These are phyloP conservation scores for Penicillium palitans DNA, from an alignment of 2,329 filamentous ascomycete genomes.

Conservation along the genomic window DNA sequence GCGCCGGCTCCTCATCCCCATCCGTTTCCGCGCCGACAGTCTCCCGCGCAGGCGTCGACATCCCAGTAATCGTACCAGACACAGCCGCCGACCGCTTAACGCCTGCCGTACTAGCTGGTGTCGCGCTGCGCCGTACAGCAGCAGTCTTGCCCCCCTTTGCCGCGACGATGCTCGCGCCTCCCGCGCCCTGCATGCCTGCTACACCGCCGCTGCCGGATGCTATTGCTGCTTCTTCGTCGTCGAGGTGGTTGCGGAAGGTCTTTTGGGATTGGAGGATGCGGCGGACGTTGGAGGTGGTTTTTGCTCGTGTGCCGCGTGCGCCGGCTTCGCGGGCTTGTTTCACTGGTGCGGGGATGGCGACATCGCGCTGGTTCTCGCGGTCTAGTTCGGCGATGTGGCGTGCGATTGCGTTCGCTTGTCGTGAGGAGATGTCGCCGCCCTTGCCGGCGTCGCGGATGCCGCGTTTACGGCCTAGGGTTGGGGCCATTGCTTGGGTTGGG, in stretches of 20 bases:
- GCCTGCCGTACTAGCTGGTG: constrained; percentile 24
- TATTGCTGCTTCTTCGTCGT: constrained; percentile 51
- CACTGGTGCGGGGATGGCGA: constrained; percentile 66
- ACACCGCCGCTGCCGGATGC: constrained; percentile 12
- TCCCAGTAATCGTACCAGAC: constrained; percentile 3
- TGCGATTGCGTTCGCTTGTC: constrained; percentile 77
- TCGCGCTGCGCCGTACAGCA: constrained; percentile 29
- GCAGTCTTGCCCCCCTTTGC: constrained; percentile 13
- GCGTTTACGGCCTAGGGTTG: constrained; percentile 64
- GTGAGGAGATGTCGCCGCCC: constrained; percentile 69
- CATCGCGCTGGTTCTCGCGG: constrained; percentile 73
- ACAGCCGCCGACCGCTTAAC: constrained; percentile 23
- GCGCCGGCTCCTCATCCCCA: constrained; percentile 12
- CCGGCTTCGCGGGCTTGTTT: constrained; percentile 50
- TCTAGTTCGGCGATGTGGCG: constrained; percentile 82
- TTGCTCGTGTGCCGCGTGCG: constrained; percentile 37
- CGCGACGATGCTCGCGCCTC: constrained; percentile 6
- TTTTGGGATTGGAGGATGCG: constrained; percentile 52
- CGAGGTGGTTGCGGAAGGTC: constrained; percentile 53
- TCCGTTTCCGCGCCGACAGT: constrained; percentile 17
- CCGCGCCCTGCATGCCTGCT: background rate
- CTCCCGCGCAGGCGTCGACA: constrained; percentile 16
- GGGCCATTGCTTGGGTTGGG: constrained; percentile 57
- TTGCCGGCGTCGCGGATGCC: constrained; percentile 60
- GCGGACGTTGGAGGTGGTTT: constrained; percentile 49